Conservation (phyloP, 2,329 filamentous ascomycete genomes). For the Fusarium secorum region DNA sequence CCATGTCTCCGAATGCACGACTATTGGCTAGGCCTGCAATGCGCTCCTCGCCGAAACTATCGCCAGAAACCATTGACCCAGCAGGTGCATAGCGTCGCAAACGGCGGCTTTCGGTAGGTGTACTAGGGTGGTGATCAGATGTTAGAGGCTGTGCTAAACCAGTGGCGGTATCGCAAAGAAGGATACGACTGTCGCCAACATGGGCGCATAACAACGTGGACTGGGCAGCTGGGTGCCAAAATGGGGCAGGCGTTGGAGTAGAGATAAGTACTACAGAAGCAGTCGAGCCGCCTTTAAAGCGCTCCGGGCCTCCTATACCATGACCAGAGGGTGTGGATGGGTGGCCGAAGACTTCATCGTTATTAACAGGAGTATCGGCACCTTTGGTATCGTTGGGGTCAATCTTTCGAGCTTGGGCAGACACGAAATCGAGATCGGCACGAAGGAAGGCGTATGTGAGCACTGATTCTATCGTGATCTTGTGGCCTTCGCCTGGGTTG, state of each 20-base stretch:
- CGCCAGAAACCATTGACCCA: slow-evolving; percentile 79
- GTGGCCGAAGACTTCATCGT: slow-evolving; percentile 79
- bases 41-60: slow-evolving; percentile 97
- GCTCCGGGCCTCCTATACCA: slow-evolving; percentile 75
- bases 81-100: slow-evolving; percentile 82
- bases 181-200: slow-evolving; percentile 89
- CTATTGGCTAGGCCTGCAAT: slow-evolving; percentile 94
- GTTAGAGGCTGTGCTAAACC: slow-evolving; percentile 84
- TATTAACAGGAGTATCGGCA: slow-evolving; percentile 81
- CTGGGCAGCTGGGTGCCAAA: slow-evolving; percentile 90
- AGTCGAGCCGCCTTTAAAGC: slow-evolving; percentile 94
- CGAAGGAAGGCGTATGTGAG: slow-evolving; percentile 93
- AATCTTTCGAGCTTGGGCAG: slow-evolving; percentile 85
- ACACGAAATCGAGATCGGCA: slow-evolving; percentile 92
- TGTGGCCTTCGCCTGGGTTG: slow-evolving; percentile 40
- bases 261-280: slow-evolving; percentile 90
- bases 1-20: slow-evolving; percentile 91
- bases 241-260: slow-evolving; percentile 88
- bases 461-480: slow-evolving; percentile 75
- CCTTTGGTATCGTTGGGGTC: slow-evolving; percentile 74
- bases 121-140: slow-evolving; percentile 90
- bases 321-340: slow-evolving; percentile 63
- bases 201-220: slow-evolving; percentile 87
- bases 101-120: slow-evolving; percentile 81
- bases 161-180: slow-evolving; percentile 86